phyloP scores from a whole-genome alignment of 768 basidiomycete genomes.

The Kwoniella europaea region DNA sequence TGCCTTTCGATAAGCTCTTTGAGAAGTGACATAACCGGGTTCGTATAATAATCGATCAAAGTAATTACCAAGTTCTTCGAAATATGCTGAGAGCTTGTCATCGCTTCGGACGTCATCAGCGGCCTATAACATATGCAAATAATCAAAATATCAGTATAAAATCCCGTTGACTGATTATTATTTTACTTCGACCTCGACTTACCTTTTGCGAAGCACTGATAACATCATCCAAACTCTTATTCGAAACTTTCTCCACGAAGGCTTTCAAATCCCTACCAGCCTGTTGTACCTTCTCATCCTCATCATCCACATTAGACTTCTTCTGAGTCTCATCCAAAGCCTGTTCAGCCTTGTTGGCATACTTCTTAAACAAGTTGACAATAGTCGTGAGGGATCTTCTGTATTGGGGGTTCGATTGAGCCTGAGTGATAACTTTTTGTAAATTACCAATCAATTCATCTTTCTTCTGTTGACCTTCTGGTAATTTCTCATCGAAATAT shows the following conservation, averaged over 20 bases:
- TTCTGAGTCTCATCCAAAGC: slow-evolving; percentile 54
- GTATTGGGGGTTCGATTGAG: slow-evolving; percentile 58
- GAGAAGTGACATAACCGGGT: slow-evolving; percentile 58
- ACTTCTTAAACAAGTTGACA: slow-evolving; percentile 58
- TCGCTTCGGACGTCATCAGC: slow-evolving; percentile 58
- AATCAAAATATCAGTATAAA: background rate
- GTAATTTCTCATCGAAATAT: slow-evolving; percentile 59
- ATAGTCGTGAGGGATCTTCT: slow-evolving; percentile 58
- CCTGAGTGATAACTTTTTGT: slow-evolving; percentile 56
- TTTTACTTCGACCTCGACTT: background rate
- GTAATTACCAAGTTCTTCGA: slow-evolving; percentile 55
- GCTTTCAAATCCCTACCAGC: slow-evolving; percentile 57
- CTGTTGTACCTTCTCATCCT: slow-evolving; percentile 57
- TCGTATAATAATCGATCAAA: slow-evolving; percentile 58
- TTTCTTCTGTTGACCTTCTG: slow-evolving; percentile 58
- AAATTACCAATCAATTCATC: slow-evolving; percentile 58
- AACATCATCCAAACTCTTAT: slow-evolving; percentile 56
- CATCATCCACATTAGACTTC: slow-evolving; percentile 52
- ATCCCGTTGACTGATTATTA: background rate
- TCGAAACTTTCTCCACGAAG: slow-evolving; percentile 59
- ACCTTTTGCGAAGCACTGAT: slow-evolving; percentile 53
- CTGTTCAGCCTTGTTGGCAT: slow-evolving; percentile 56
- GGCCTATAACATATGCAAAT: slow-evolving; percentile 23
- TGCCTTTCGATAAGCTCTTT: slow-evolving; percentile 57
- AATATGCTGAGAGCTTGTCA: slow-evolving; percentile 56